Percentiles rank a stretch among this genome's conserved stretches.
Conservation (phyloP, 2,329 filamentous ascomycete genomes). For the Exophiala sideris region DNA sequence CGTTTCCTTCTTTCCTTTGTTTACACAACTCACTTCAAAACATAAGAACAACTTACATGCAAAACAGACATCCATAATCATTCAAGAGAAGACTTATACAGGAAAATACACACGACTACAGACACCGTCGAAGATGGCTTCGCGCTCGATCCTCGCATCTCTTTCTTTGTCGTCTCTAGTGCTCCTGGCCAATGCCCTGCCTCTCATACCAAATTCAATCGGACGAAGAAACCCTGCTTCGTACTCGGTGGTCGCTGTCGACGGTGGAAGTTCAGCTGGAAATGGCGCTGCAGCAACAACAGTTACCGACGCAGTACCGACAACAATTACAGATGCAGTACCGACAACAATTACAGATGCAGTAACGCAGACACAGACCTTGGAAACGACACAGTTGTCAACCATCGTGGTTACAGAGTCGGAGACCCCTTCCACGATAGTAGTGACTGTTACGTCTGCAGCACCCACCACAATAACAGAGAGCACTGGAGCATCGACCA, state of each 20-base stretch:
- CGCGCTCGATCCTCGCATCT: background rate
- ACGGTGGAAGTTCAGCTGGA: slow-evolving; percentile 30
- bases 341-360: slow-evolving; percentile 29
- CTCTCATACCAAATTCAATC: slow-evolving; percentile 7
- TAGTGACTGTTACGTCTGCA: slow-evolving; percentile 22
- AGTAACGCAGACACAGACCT: slow-evolving; percentile 25
- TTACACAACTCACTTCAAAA: slow-evolving; percentile 3
- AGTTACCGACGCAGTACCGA: slow-evolving; percentile 24
- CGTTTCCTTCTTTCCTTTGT: slow-evolving; percentile 1
- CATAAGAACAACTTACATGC: background rate
- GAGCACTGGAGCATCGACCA: slow-evolving; percentile 8
- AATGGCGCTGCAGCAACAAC: slow-evolving; percentile 21
- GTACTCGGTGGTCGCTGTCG: slow-evolving; percentile 36
- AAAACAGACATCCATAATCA: slow-evolving; percentile 2
- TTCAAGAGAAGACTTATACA: background rate
- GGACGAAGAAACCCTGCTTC: slow-evolving; percentile 25
- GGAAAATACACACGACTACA: background rate
- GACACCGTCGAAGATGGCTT: slow-evolving; percentile 13
- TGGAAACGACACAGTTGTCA: slow-evolving; percentile 31
- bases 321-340: slow-evolving; percentile 15
- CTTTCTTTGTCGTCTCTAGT: slow-evolving; percentile 13
- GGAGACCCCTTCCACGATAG: slow-evolving; percentile 26
- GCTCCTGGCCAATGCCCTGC: slow-evolving; percentile 14
- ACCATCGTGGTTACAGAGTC: slow-evolving; percentile 26
- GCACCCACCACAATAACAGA: slow-evolving; percentile 21